phyloP scores from a whole-genome alignment of 306 rosid genomes.

The Benincasa hispida region DNA sequence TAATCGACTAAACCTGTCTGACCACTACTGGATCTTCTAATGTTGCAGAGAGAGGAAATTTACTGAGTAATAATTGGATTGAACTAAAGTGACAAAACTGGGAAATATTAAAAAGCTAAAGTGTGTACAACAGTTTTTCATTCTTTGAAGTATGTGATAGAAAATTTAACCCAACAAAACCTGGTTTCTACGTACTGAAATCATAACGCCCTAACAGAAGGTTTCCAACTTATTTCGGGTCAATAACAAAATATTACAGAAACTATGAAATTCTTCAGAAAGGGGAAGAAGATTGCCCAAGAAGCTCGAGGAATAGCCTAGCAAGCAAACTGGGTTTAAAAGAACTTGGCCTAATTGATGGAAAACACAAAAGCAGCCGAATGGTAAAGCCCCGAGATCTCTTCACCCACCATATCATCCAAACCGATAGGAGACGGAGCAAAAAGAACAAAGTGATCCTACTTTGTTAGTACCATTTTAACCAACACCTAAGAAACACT shows the following conservation, averaged over 20 bases:
- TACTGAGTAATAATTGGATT: background rate
- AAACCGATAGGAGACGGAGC: conserved; percentile 19
- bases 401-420: conserved; percentile 29
- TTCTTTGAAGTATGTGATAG: background rate
- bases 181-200: background rate
- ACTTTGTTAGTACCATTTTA: conserved; percentile 39
- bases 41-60: background rate
- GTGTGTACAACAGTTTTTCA: background rate
- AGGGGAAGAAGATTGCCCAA: conserved; percentile 20
- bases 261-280: conserved; percentile 19
- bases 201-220: background rate
- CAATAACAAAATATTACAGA: conserved; percentile 37
- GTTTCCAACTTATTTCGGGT: conserved; percentile 32
- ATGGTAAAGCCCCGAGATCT: conserved; percentile 25
- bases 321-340: conserved; percentile 31
- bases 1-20: background rate
- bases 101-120: background rate
- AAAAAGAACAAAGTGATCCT: conserved; percentile 35
- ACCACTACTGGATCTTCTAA: no score
- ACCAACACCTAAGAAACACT: conserved; percentile 34
- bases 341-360: conserved; percentile 29
- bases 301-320: conserved; percentile 15
- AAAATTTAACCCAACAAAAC: background rate
- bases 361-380: conserved; percentile 19
- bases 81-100: background rate